Evolutionary conservation across 2,329 filamentous ascomycete genomes (phyloP).

Genomic region (Verticillium klebahnii): DNA sequence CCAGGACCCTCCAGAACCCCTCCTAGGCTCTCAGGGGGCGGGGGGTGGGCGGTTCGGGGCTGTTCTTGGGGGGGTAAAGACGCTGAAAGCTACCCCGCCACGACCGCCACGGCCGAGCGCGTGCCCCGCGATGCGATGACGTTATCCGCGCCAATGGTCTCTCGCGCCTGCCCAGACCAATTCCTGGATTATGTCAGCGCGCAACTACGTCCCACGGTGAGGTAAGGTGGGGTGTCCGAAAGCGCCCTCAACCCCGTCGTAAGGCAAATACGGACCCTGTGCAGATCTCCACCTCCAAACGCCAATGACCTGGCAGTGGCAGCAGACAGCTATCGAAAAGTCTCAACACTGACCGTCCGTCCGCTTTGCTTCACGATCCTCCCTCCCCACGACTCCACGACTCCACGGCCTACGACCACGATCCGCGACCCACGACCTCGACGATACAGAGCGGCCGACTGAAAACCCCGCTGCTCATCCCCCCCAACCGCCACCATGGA

Average conservation of each 20-base stretch:
- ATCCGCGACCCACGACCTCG: no score
- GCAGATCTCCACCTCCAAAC: background rate
- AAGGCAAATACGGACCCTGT: background rate
- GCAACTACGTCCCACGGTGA: background rate
- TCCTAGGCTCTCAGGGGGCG: background rate
- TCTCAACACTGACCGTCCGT: background rate
- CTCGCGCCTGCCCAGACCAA: background rate
- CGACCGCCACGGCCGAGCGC: background rate
- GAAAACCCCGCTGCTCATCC: no score
- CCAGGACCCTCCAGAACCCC: background rate
- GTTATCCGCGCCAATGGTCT: background rate
- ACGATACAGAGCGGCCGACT: no score
- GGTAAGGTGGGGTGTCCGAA: no score
- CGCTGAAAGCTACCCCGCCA: background rate
- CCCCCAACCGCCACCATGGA: conserved; percentile 58
- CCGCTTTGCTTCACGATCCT: background rate
- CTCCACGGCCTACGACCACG: no score
- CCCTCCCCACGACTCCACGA: no score
- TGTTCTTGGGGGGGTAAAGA: background rate
- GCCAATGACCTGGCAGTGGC: background rate
- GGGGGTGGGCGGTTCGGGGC: no score
- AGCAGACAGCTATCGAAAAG: background rate
- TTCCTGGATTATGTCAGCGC: background rate
- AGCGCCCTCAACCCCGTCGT: background rate
- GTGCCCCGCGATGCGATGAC: background rate